A percentile compares a stretch with the other conserved stretches of the same genome.
These are phyloP conservation scores for Penicillium longicatenatum DNA, from an alignment of 495 filamentous ascomycete genomes.

Conservation along the genomic window DNA sequence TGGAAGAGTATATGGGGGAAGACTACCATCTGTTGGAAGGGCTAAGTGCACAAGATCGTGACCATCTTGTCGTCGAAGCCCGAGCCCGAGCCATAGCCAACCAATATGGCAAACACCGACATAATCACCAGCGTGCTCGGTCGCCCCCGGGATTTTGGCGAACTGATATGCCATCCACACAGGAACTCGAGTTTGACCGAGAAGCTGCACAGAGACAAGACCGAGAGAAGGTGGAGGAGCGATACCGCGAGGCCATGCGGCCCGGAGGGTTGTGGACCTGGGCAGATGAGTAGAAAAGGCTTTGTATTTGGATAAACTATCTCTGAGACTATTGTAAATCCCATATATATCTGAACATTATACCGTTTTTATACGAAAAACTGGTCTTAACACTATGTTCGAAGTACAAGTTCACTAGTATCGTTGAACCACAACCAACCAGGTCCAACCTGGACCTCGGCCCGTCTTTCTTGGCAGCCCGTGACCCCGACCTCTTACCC, in stretches of 20 bases:
- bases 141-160: slow-evolving; percentile 91
- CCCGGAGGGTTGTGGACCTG: slow-evolving; percentile 74
- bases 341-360: no score
- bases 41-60: slow-evolving; percentile 53
- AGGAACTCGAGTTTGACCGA: slow-evolving; percentile 66
- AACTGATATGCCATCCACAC: slow-evolving; percentile 82
- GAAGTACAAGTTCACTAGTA: not conserved
- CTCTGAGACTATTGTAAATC: not conserved
- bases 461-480: slow-evolving; percentile 21
- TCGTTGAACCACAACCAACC: slow-evolving; percentile 12
- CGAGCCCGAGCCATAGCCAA: slow-evolving; percentile 68
- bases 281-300: slow-evolving; percentile 66
- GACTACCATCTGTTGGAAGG: slow-evolving; percentile 39
- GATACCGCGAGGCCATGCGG: slow-evolving; percentile 80
- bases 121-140: slow-evolving; percentile 65
- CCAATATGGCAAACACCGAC: slow-evolving; percentile 71
- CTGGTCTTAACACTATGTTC: no score
- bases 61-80: slow-evolving; percentile 65
- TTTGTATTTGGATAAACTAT: not conserved
- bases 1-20: slow-evolving; percentile 70
- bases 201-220: slow-evolving; percentile 60
- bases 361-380: no score
- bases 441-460: slow-evolving; percentile 25
- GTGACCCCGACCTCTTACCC: slow-evolving; percentile 17
- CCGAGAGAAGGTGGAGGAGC: slow-evolving; percentile 65